A percentile compares a stretch with the other conserved stretches of the same genome.
Conservation (phyloP, 2,329 filamentous ascomycete species). For the Truncatella angustata region DNA sequence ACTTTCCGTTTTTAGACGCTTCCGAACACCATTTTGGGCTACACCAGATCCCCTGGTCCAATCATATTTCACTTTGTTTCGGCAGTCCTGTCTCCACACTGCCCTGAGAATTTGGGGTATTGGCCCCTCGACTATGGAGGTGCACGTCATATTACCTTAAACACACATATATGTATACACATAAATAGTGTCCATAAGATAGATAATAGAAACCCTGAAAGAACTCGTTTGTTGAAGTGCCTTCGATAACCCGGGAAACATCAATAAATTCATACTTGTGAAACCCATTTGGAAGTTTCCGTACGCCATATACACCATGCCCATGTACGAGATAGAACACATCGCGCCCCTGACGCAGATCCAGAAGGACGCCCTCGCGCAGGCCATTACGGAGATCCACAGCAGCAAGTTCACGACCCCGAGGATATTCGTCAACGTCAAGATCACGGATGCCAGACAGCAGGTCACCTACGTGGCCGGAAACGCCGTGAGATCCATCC, state of each 20-base stretch:
- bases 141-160: not conserved
- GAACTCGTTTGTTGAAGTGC: too few relatives aligned
- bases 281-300: too few relatives aligned
- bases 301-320: conserved; percentile 36
- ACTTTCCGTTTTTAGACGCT: not conserved
- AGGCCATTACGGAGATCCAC: conserved; percentile 38
- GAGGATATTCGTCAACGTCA: conserved; percentile 41
- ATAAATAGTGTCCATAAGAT: too few relatives aligned
- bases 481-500: conserved; percentile 19
- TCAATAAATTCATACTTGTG: not conserved
- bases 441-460: conserved; percentile 29
- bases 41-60: not conserved
- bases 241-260: not conserved
- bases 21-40: not conserved
- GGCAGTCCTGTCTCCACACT: not conserved
- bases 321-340: conserved; percentile 42
- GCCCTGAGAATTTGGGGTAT: not conserved
- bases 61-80: not conserved
- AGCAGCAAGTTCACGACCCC: conserved; percentile 38
- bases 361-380: conserved; percentile 37
- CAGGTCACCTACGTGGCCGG: conserved; percentile 32
- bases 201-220: too few relatives aligned
- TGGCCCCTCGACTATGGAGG: not conserved
- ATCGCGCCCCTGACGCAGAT: conserved; percentile 24
- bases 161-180: not conserved